Conservation (phyloP, 2,329 filamentous ascomycete species). For the Xylaria sp. region DNA sequence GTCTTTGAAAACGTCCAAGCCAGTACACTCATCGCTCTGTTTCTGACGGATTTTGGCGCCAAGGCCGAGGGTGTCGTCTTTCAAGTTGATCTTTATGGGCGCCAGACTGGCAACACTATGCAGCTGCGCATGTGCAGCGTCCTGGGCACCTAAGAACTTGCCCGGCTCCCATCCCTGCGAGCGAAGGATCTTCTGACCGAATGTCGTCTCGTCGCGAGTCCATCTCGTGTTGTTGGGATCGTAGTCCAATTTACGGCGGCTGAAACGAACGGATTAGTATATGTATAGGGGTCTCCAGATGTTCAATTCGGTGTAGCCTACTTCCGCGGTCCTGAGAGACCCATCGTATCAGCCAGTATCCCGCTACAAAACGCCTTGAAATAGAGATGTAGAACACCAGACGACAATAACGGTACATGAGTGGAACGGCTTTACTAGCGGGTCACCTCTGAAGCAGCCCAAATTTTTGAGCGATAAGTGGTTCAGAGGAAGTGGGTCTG, state of each 20-base stretch:
- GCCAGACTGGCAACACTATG: slow-evolving; percentile 84
- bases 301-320: slow-evolving; percentile 27
- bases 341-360: slow-evolving; percentile 38
- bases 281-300: not conserved
- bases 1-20: slow-evolving; percentile 86
- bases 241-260: slow-evolving; percentile 76
- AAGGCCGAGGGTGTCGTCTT: slow-evolving; percentile 90
- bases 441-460: slow-evolving; percentile 17
- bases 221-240: slow-evolving; percentile 98
- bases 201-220: slow-evolving; percentile 82
- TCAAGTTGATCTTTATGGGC: slow-evolving; percentile 84
- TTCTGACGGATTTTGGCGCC: slow-evolving; percentile 76
- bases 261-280: slow-evolving; percentile 37
- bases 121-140: slow-evolving; percentile 77
- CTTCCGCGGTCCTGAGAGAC: slow-evolving; percentile 45
- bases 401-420: slow-evolving; percentile 14
- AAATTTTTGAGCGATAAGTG: slow-evolving; percentile 35
- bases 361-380: slow-evolving; percentile 1
- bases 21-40: slow-evolving; percentile 81
- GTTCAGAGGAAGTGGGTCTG: slow-evolving; percentile 4
- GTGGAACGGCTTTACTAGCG: slow-evolving; percentile 11
- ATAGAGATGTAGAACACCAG: slow-evolving; percentile 14
- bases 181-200: slow-evolving; percentile 89
- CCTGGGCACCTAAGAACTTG: slow-evolving; percentile 79
- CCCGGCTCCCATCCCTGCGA: slow-evolving; percentile 93